Percentiles rank a stretch among this genome's conserved stretches.
These are phyloP conservation scores for Purpureocillium takamizusanense DNA, from an alignment of 2,329 filamentous ascomycete genomes.

Conservation along the genomic window DNA sequence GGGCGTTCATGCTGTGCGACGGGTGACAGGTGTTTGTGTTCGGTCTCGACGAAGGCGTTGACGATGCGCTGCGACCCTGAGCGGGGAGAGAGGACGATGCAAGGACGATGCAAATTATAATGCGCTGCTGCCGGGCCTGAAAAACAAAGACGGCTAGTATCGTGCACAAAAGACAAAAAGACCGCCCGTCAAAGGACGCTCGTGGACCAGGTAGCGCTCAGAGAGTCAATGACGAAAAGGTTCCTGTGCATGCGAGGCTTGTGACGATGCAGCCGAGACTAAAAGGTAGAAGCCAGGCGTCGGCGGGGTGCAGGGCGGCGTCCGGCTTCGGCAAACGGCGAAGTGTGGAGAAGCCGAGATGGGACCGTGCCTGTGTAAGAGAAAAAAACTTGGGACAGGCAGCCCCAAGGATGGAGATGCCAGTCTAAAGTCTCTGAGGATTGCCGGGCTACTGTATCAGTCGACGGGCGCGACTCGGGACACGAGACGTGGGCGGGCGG, in stretches of 20 bases:
- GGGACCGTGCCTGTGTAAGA: no score
- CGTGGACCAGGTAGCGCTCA: no score
- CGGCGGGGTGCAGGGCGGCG: no score
- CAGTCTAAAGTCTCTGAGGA: no score
- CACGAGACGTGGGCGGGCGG: slow-evolving; percentile 2
- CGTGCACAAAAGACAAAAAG: not conserved
- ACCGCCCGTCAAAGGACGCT: no score
- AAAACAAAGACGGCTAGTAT: not conserved
- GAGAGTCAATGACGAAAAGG: not conserved
- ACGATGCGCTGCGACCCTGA: not conserved
- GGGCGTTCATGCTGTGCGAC: slow-evolving; percentile 20
- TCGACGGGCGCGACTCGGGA: not conserved
- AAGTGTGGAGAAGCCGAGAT: not conserved
- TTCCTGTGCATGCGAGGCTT: not conserved
- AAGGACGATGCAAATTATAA: no score
- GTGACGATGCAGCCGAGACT: not conserved
- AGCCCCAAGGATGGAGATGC: no score
- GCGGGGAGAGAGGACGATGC: not conserved
- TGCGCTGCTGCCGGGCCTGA: no score
- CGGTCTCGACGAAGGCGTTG: not conserved
- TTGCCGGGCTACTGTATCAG: not conserved
- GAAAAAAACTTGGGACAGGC: no score
- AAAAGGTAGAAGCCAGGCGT: no score
- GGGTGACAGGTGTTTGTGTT: not conserved
- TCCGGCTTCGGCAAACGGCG: not conserved